These are phyloP conservation scores for Amborella trichopoda DNA, from an alignment of 164 flowering plant genomes.

Conservation along the genomic window DNA sequence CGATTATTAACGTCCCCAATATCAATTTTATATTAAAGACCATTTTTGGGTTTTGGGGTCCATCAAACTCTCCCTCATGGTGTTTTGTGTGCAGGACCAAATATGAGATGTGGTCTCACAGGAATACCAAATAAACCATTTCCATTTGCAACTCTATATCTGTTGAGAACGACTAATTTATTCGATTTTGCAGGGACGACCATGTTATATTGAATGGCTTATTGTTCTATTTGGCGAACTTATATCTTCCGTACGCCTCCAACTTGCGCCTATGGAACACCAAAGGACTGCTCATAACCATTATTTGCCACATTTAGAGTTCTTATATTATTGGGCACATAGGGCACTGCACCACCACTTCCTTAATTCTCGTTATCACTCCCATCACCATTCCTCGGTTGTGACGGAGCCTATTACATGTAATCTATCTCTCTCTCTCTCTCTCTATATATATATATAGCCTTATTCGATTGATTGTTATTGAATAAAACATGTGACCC, in stretches of 20 bases:
- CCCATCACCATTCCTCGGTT: conserved; percentile 43
- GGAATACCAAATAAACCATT: too few relatives aligned
- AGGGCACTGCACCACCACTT: conserved; percentile 42
- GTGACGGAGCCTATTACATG: conserved; percentile 41
- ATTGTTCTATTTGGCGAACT: conserved; percentile 7
- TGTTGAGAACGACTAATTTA: too few relatives aligned
- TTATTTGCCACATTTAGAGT: conserved; percentile 27
- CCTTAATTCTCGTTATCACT: conserved; percentile 38
- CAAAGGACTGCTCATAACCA: conserved; percentile 15
- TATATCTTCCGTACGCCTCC: background rate
- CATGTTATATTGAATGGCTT: conserved; percentile 18
- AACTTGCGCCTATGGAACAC: conserved; percentile 27
- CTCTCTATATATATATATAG: too few relatives aligned
- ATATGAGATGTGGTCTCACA: too few relatives aligned
- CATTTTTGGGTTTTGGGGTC: too few relatives aligned
- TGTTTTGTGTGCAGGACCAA: too few relatives aligned
- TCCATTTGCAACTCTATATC: too few relatives aligned
- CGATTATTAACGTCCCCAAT: too few relatives aligned
- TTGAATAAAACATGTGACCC: background rate
- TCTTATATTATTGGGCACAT: conserved; percentile 40
- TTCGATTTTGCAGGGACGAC: conserved; percentile 32
- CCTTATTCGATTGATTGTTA: background rate
- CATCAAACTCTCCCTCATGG: too few relatives aligned
- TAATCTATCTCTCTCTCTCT: conserved; percentile 5
- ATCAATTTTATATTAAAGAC: too few relatives aligned